Conservation (phyloP, 2,329 filamentous ascomycete species). For the Diaporthe citri region DNA sequence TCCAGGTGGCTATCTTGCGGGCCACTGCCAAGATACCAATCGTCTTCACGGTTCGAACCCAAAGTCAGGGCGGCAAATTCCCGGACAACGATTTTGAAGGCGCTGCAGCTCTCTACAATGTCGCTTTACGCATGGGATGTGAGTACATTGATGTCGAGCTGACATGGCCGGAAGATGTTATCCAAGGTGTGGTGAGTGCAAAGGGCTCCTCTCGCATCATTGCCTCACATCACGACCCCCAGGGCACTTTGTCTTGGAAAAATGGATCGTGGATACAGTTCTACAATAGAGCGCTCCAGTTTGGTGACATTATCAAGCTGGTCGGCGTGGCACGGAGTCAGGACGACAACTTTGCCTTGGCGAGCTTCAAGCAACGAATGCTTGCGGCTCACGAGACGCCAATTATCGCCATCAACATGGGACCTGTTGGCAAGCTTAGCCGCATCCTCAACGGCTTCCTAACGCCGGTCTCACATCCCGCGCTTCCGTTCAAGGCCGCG, state of each 20-base stretch:
- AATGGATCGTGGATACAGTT: constrained; percentile 92
- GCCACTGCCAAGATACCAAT: constrained; percentile 80
- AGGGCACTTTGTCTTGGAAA: constrained; percentile 83
- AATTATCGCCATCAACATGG: constrained; percentile 97
- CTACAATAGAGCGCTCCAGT: constrained; percentile 91
- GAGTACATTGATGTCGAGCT: constrained; percentile 97
- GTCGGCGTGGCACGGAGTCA: constrained; percentile 82
- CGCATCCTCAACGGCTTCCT: constrained; percentile 92
- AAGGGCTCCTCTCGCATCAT: constrained; percentile 87
- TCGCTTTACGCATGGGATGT: constrained; percentile 84
- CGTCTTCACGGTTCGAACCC: constrained; percentile 91
- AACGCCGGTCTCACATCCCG: constrained; percentile 92
- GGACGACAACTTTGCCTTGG: constrained; percentile 89
- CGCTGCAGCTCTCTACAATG: constrained; percentile 79
- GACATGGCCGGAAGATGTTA: constrained; percentile 81
- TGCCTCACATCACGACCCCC: constrained; percentile 93
- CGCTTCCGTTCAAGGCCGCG: constrained; percentile 91
- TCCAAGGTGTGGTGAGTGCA: constrained; percentile 74
- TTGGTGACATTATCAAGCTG: constrained; percentile 94
- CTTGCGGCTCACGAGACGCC: constrained; percentile 80
- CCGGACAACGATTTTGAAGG: constrained; percentile 81
- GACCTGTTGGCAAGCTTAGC: constrained; percentile 85
- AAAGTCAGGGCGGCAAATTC: constrained; percentile 88
- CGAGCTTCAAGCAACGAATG: constrained; percentile 84
- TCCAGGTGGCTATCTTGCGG: constrained; percentile 85